Evolutionary conservation across 441 rosid species (phyloP), one percentile per base, ranked within the genome.

Genomic region (Cnidoscolus chayamansa): DNA sequence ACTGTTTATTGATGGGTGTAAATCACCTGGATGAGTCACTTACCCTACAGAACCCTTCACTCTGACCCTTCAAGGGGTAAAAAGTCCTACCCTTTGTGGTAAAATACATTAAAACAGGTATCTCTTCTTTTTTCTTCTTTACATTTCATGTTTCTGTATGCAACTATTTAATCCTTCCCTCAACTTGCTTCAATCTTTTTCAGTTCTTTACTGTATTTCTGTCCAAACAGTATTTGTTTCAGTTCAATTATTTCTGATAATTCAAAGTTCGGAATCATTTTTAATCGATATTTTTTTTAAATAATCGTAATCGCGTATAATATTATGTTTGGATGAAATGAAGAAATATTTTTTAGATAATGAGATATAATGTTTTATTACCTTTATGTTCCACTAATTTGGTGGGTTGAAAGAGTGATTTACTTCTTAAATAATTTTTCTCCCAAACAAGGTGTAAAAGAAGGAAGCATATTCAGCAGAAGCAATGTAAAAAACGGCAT

Each of bases 41-140:
- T 10, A 48, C 10, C 51, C 51, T 48, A 5, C 59, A 50, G 60
- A 25, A n/a, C 43, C 16, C 40, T 63, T 63, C 30, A 32, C 53
- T 62, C 57, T 61, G 76, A 66, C 67, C 65, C 55, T 15, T 73
- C 61, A 71, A 57, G 30, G 35, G 10, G 30, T 47, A 31, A 40
- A 19, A 40, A 43, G 71, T 20, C 58, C 77, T 73, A 73, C 70
- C 63, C 73, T 40, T 1, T 77, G 75, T 49, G 61, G 51, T 19
- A 25, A 20, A 30, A 20, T 20, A 43, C 73, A 66, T 63, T 2
- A 35, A 35, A 72, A 15, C 2, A 55, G 20, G 0, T 4, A 30
- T 35, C 12, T 7, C 16, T 40, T 4, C 58, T 4, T 35, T 10
- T n/a, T n/a, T 50, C 11, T 1, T 54, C 10, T 54, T 54, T n/a